These are phyloP conservation scores for Avena insularis DNA, from an alignment of 176 grass and related monocot species.

Conservation along the genomic window DNA sequence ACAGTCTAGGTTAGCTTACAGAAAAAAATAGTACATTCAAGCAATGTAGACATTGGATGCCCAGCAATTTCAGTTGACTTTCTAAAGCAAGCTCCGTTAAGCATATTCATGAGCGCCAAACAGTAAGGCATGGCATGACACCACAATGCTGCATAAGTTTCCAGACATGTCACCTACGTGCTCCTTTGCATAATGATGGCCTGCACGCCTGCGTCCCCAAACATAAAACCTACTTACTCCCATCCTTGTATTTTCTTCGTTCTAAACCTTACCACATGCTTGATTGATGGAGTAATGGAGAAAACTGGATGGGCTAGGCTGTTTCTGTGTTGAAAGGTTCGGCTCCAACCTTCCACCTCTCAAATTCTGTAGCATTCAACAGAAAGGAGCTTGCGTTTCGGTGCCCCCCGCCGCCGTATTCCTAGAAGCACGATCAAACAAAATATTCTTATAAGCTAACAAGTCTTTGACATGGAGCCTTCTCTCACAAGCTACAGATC, in stretches of 20 bases:
- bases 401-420: conserved; percentile 86
- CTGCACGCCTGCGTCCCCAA: too few species aligned
- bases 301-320: neutral
- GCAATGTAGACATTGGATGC: neutral
- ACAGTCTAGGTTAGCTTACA: neutral
- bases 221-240: neutral
- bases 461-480: neutral
- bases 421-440: conserved; percentile 50
- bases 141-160: neutral
- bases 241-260: neutral
- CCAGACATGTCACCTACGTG: neutral
- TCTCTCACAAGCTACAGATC: conserved; percentile 39
- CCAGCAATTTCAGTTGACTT: neutral
- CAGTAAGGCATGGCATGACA: neutral
- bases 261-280: conserved; percentile 4
- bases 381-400: conserved; percentile 89
- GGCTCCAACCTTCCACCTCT: conserved; percentile 70
- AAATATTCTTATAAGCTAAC: neutral
- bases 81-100: conserved; percentile 1
- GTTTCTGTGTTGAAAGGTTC: conserved; percentile 25
- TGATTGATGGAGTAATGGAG: neutral
- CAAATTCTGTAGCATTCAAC: conserved; percentile 67
- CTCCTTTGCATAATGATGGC: neutral
- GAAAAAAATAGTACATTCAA: neutral
- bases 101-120: neutral